Evolutionary conservation across 164 flowering plant genomes (phyloP).

Genomic region (Magnolia kwangsiensis): DNA sequence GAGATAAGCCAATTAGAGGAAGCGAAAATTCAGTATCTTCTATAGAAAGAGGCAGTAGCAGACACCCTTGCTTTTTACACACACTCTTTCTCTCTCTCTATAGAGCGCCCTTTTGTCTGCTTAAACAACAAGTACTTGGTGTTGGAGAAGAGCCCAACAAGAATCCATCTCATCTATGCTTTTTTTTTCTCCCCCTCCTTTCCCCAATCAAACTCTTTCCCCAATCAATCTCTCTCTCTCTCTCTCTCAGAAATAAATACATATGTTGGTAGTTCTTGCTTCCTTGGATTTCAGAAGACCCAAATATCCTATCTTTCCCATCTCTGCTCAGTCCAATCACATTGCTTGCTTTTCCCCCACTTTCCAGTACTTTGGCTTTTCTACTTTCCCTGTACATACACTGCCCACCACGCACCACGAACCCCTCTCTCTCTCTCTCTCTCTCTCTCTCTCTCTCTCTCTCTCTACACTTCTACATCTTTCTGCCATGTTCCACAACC

Average conservation of each 20-base stretch:
- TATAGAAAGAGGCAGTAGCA: neutral
- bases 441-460: constrained; percentile 4
- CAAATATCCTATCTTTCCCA: neutral
- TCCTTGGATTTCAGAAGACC: neutral
- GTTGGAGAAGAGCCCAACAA: constrained; percentile 37
- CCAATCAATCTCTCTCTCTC: constrained; percentile 16
- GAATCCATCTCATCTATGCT: constrained; percentile 27
- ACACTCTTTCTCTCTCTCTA: no score
- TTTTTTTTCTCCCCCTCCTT: constrained; percentile 7
- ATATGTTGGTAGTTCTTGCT: neutral
- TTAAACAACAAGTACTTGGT: constrained; percentile 29
- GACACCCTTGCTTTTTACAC: no score
- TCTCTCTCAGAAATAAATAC: neutral
- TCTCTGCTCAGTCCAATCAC: neutral
- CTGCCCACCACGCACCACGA: neutral
- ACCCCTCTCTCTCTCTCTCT: constrained; percentile 9
- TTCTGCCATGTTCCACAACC: constrained; percentile 17
- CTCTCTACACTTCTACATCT: constrained; percentile 26
- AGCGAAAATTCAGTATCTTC: neutral
- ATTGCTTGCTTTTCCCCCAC: neutral
- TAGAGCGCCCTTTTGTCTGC: constrained; percentile 31
- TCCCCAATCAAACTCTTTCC: neutral
- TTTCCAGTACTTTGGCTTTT: neutral
- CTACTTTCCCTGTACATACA: neutral
- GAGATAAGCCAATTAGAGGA: neutral